A percentile compares a stretch with the other conserved stretches of the same genome.
These are phyloP conservation scores for Uncinocarpus reesii DNA, from an alignment of 2,329 filamentous ascomycete species.

Conservation along the genomic window DNA sequence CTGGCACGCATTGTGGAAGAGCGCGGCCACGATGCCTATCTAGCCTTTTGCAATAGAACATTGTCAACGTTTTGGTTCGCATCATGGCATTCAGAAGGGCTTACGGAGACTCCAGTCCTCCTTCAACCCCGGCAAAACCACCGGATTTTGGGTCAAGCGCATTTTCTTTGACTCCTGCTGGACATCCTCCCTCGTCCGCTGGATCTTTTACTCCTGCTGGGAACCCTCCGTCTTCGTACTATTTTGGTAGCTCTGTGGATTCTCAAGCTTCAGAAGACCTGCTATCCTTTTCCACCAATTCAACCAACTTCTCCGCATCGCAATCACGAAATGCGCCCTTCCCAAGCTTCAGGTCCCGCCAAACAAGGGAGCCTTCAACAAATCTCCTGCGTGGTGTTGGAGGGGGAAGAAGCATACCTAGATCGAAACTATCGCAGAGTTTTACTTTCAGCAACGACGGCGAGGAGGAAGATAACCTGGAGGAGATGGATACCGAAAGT, in stretches of 20 bases:
- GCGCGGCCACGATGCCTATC: background rate
- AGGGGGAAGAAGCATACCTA: constrained; percentile 4
- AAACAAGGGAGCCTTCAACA: constrained; percentile 20
- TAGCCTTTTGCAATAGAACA: background rate
- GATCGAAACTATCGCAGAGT: constrained; percentile 9
- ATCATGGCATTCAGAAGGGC: constrained; percentile 29
- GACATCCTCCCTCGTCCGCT: constrained; percentile 44
- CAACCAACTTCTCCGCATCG: constrained; percentile 24
- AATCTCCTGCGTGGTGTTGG: constrained; percentile 12
- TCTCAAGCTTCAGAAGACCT: constrained; percentile 30
- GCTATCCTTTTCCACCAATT: constrained; percentile 30
- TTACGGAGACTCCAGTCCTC: constrained; percentile 27
- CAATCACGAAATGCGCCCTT: constrained; percentile 16
- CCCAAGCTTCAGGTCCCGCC: constrained; percentile 6
- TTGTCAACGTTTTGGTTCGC: background rate
- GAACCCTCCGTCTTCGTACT: constrained; percentile 37
- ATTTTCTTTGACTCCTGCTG: constrained; percentile 49
- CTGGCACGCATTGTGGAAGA: background rate
- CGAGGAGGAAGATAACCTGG: constrained; percentile 32
- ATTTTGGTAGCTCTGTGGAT: constrained; percentile 41
- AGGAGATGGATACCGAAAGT: constrained; percentile 25
- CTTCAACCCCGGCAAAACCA: constrained; percentile 33
- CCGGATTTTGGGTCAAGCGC: constrained; percentile 30
- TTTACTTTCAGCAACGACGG: constrained; percentile 22
- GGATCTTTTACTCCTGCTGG: constrained; percentile 49